Evolutionary conservation across 2,329 filamentous ascomycete genomes (phyloP).

Genomic region (Clarireedia sp.): DNA sequence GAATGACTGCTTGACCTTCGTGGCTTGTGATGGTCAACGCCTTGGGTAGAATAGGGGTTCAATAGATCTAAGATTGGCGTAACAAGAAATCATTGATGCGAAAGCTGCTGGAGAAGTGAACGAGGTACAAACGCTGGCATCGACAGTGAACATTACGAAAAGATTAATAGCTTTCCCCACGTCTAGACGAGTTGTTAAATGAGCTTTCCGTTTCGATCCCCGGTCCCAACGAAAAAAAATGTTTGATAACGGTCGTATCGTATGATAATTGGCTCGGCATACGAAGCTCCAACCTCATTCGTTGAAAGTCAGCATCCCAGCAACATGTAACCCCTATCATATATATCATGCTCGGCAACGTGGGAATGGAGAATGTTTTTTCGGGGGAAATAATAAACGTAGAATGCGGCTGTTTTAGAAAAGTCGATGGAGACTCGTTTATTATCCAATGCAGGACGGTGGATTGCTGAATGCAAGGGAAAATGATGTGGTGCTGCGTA

Average conservation of each 20-base stretch:
- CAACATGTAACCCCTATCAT: not conserved
- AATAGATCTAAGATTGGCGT: too few relatives aligned
- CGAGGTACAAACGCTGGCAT: too few relatives aligned
- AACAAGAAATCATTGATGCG: not conserved
- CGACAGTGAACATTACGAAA: not conserved
- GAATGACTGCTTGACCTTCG: not conserved
- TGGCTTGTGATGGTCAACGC: not conserved
- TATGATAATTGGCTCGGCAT: not conserved
- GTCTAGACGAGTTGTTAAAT: not conserved
- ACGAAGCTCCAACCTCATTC: not conserved
- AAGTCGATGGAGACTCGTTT: not conserved
- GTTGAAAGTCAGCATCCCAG: not conserved
- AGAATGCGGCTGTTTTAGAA: not conserved
- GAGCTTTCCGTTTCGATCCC: not conserved
- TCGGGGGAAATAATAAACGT: not conserved
- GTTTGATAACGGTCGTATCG: too few relatives aligned
- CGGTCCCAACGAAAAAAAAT: not conserved
- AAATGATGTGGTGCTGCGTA: not conserved
- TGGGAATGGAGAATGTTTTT: not conserved
- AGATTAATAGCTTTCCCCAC: not conserved
- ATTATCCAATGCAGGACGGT: slow-evolving; percentile 1
- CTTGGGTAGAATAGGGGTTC: not conserved
- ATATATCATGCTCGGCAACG: not conserved
- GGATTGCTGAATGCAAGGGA: not conserved
- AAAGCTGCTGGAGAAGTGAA: not conserved